Percentiles rank a stretch among this genome's conserved stretches.
Conservation (phyloP, 1,284 basidiomycete genomes). For the Papiliotrema terrestris region DNA sequence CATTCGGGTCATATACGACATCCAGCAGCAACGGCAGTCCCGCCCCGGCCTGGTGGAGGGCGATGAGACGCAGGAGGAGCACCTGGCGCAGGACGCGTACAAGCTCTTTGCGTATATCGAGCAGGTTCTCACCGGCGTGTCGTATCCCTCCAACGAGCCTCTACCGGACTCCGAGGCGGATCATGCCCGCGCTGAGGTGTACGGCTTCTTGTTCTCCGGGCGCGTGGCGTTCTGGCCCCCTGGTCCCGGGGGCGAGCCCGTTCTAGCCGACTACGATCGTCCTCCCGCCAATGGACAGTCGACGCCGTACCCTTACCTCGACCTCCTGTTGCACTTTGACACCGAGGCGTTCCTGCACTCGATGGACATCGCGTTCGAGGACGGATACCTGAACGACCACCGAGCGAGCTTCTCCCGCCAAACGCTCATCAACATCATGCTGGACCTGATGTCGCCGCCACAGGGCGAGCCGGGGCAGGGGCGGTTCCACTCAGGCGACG, state of each 20-base stretch:
- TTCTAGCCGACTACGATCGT: slow-evolving; percentile 47
- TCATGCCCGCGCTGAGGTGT: slow-evolving; percentile 67
- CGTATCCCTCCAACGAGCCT: slow-evolving; percentile 78
- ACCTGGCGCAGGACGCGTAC: slow-evolving; percentile 71
- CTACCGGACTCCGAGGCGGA: slow-evolving; percentile 62
- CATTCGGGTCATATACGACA: slow-evolving; percentile 67
- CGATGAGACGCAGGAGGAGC: slow-evolving; percentile 52
- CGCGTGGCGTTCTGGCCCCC: slow-evolving; percentile 72
- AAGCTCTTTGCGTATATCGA: slow-evolving; percentile 92
- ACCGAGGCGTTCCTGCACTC: slow-evolving; percentile 92
- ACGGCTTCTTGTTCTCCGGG: slow-evolving; percentile 78
- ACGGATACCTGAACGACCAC: slow-evolving; percentile 80
- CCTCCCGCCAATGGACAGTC: slow-evolving; percentile 44
- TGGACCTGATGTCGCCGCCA: slow-evolving; percentile 61
- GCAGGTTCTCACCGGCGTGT: slow-evolving; percentile 74
- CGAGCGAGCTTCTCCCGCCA: slow-evolving; percentile 64
- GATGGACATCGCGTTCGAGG: slow-evolving; percentile 92
- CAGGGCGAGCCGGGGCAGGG: too few relatives aligned
- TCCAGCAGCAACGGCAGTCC: slow-evolving; percentile 54
- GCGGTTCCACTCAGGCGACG: slow-evolving; percentile 58
- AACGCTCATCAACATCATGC: slow-evolving; percentile 75
- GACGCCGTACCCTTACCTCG: slow-evolving; percentile 83
- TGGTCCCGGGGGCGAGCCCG: slow-evolving; percentile 55
- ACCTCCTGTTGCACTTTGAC: slow-evolving; percentile 80
- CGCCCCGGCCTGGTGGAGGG: slow-evolving; percentile 40